phyloP scores from a whole-genome alignment of 257 asterid genomes.

The Solanum rostratum region DNA sequence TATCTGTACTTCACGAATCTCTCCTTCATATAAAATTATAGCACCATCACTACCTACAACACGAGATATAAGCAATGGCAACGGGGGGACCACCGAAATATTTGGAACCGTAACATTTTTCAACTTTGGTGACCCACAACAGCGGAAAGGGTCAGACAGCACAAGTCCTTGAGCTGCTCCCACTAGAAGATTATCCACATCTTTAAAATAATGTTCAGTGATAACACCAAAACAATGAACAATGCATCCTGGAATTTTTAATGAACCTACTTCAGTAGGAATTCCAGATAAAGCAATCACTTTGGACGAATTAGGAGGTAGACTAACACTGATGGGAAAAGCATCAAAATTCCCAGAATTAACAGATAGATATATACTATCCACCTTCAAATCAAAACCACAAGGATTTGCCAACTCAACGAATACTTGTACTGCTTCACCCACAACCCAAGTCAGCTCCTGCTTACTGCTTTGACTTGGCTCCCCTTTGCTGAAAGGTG shows the following conservation, averaged over 20 bases:
- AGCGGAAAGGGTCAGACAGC: conserved; percentile 95
- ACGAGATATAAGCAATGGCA: conserved; percentile 72
- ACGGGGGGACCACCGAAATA: conserved; percentile 74
- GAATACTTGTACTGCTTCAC: conserved; percentile 90
- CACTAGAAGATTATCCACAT: conserved; percentile 74
- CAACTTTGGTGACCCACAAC: conserved; percentile 80
- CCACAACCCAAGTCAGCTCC: conserved; percentile 87
- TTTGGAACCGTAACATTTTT: conserved; percentile 53
- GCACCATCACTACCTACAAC: conserved; percentile 93
- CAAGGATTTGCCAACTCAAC: conserved; percentile 99
- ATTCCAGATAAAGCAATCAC: conserved; percentile 89
- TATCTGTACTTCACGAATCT: conserved; percentile 86
- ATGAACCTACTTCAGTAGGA: conserved; percentile 75
- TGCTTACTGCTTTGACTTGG: conserved; percentile 59
- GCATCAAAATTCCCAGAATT: conserved; percentile 87
- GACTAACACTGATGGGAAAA: conserved; percentile 78
- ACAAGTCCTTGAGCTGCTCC: conserved; percentile 99
- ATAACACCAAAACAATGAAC: conserved; percentile 96
- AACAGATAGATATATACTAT: conserved; percentile 85
- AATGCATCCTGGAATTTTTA: conserved; percentile 84
- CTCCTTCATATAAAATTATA: conserved; percentile 89
- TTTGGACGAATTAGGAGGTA: conserved; percentile 86
- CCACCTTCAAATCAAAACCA: conserved; percentile 92
- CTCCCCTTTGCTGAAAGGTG: conserved; percentile 98
- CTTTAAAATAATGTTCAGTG: conserved; percentile 94